Conservation (phyloP, 495 filamentous ascomycete genomes). For the Aspergillus haitiensis region DNA sequence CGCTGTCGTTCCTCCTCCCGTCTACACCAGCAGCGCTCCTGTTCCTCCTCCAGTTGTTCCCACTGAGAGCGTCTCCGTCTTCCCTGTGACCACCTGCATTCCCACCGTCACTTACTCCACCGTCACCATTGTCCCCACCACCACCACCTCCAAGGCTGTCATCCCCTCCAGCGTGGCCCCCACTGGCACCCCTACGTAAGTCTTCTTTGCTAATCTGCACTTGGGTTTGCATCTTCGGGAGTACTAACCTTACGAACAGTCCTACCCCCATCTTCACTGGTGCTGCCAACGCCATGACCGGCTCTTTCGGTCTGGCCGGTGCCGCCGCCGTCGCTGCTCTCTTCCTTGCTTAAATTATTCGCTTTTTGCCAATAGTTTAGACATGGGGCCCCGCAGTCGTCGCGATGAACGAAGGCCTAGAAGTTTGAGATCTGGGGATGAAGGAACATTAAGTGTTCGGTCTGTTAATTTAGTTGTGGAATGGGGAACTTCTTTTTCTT, state of each 20-base stretch:
- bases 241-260: constrained; percentile 26
- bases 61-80: constrained; percentile 27
- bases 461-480: constrained; percentile 25
- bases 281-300: constrained; percentile 48
- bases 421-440: constrained; percentile 23
- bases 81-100: constrained; percentile 45
- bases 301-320: constrained; percentile 52
- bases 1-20: constrained; percentile 19
- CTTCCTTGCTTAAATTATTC: constrained; percentile 53
- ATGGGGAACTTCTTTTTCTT: constrained; percentile 20
- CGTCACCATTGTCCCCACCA: constrained; percentile 30
- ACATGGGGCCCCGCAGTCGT: constrained; percentile 18
- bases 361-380: constrained; percentile 33
- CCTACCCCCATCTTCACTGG: constrained; percentile 46
- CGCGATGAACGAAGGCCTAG: constrained; percentile 12
- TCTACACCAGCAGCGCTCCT: constrained; percentile 25
- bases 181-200: constrained; percentile 33
- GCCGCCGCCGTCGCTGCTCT: constrained; percentile 51
- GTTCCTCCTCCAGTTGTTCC: constrained; percentile 21
- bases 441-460: constrained; percentile 16
- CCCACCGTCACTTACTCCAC: constrained; percentile 46
- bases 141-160: constrained; percentile 32
- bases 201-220: not conserved
- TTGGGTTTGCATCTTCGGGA: not conserved
- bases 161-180: constrained; percentile 29